Percentiles rank a stretch among this genome's conserved stretches.
Conservation (phyloP, 164 flowering plant genomes). For the Kalanchoe fedtschenkoi region DNA sequence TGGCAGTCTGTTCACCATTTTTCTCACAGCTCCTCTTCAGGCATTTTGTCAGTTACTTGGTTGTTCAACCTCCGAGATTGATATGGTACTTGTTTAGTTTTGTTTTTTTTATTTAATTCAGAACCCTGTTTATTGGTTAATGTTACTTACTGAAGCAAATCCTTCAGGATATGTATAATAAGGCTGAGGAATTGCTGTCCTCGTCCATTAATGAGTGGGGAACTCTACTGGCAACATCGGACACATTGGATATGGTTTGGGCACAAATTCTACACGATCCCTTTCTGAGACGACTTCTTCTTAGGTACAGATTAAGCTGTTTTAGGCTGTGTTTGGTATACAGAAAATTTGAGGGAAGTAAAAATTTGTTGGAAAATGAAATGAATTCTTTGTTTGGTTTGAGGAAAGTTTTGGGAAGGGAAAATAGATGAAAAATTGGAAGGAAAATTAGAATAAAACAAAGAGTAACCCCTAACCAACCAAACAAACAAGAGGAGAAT, state of each 20-base stretch:
- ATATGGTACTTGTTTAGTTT: constrained; percentile 40
- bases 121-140: neutral
- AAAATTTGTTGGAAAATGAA: no score
- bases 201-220: constrained; percentile 68
- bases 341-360: no score
- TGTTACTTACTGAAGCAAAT: constrained; percentile 3
- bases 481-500: no score
- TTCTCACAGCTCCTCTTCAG: constrained; percentile 84
- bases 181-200: constrained; percentile 60
- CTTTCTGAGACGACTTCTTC: constrained; percentile 69
- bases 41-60: constrained; percentile 78
- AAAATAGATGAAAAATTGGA: no score
- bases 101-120: neutral
- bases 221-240: constrained; percentile 43
- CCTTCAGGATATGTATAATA: constrained; percentile 45
- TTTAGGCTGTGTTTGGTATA: no score
- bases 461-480: no score
- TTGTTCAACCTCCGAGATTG: constrained; percentile 44
- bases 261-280: constrained; percentile 71
- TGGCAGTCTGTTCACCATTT: constrained; percentile 80
- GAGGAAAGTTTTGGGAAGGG: no score
- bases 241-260: constrained; percentile 72
- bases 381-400: no score
- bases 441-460: no score
- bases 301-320: constrained; percentile 36